These are phyloP conservation scores for Nemania abortiva DNA, from an alignment of 2,329 filamentous ascomycete genomes.

Conservation along the genomic window DNA sequence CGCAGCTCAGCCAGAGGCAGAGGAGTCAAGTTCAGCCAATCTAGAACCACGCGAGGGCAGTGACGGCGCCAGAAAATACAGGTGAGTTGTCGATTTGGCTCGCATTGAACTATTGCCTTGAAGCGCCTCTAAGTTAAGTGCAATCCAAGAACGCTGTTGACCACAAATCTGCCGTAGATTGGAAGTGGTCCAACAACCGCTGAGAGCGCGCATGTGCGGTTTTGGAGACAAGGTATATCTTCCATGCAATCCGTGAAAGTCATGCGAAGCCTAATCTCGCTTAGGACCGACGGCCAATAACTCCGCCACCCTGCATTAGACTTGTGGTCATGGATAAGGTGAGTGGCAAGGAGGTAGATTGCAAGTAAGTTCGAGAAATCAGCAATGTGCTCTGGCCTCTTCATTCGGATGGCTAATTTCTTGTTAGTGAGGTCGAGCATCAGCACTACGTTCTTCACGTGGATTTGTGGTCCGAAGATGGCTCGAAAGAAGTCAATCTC, in stretches of 20 bases:
- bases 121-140: slow-evolving; percentile 12
- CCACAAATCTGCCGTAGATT: slow-evolving; percentile 62
- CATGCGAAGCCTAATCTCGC: slow-evolving; percentile 30
- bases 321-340: slow-evolving; percentile 80
- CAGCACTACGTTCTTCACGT: slow-evolving; percentile 63
- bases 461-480: slow-evolving; percentile 75
- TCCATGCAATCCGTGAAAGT: slow-evolving; percentile 25
- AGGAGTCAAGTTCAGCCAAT: slow-evolving; percentile 39
- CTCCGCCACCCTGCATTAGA: slow-evolving; percentile 90
- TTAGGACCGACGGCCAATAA: slow-evolving; percentile 94
- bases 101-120: neutral
- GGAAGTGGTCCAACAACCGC: slow-evolving; percentile 88
- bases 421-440: slow-evolving; percentile 47
- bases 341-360: slow-evolving; percentile 85
- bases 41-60: slow-evolving; percentile 47
- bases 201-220: slow-evolving; percentile 96
- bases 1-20: slow-evolving; percentile 44
- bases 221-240: slow-evolving; percentile 91
- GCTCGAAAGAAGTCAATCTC: slow-evolving; percentile 73
- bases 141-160: slow-evolving; percentile 38
- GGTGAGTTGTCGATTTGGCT: slow-evolving; percentile 38
- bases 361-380: slow-evolving; percentile 70
- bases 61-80: slow-evolving; percentile 48
- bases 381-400: neutral
- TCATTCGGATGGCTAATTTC: slow-evolving; percentile 29